Base-by-base conservation (phyloP, 371 early-diverging fungal genomes). In the Mucor piriformis region DNA sequence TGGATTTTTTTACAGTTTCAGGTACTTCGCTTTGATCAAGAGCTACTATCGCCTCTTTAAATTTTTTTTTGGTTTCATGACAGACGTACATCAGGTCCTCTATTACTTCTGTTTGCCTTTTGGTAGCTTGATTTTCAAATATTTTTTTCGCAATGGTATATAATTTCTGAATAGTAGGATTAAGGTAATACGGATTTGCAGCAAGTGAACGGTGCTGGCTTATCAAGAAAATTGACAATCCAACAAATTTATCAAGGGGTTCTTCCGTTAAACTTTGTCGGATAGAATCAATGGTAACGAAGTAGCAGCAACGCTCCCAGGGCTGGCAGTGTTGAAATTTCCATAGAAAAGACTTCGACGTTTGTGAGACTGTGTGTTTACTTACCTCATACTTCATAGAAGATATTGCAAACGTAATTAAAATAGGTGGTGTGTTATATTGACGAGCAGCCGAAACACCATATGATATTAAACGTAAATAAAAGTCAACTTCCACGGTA, bases 401-500 rank as follows among this genome's bases (percentile, higher is more conserved):
- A 34, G 34, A 50, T 34, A 50, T 50, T 32, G 50, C 50, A 50
- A 50, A 50, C 20, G 35, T 32, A 18, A 50, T 50, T 18, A 27
- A 48, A 4, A 48, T 38, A 38, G 52, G 38, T 11, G 23, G 24
- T 38, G 37, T 38, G 24, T 16, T 15, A 38, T 52, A 38, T 52
- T 38, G 52, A 23, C 40, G 37, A 52, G 52, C 12, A 52, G 52
- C 24, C 2, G 52, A 52, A 24, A 24, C 24, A 52, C 24, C 52
- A 52, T 38, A 52, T 52, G 52, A 52, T 38, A 38, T 38, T 38
- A 52, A 52, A 24, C 52, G 40, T 52, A 52, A 47, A 35, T 52
- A 38, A 47, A 56, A 56, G 34, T 47, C 56, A 56, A 8, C 21
- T 13, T 58, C 38, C 18, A 59, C 46, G 10, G 50, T 58, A 27